These are phyloP conservation scores for Agrocybe chaxingu DNA, from an alignment of 768 basidiomycete species.

Conservation along the genomic window DNA sequence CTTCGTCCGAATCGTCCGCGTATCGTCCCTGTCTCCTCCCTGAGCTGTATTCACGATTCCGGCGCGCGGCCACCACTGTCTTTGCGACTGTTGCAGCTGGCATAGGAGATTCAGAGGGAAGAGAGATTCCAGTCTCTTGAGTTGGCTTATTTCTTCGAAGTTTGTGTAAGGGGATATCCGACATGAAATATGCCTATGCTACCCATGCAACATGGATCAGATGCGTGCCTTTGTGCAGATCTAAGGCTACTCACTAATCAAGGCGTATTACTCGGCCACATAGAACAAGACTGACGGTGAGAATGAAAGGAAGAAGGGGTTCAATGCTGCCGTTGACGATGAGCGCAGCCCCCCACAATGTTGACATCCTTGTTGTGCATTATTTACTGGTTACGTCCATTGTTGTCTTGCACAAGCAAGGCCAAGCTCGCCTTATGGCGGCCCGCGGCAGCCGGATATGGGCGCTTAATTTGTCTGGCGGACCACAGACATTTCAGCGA, in stretches of 20 bases:
- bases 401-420: too few relatives aligned
- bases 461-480: too few relatives aligned
- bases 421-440: too few relatives aligned
- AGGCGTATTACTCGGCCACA: not conserved
- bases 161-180: constrained; percentile 69
- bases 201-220: too few relatives aligned
- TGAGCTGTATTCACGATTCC: constrained; percentile 27
- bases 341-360: too few relatives aligned
- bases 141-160: constrained; percentile 46
- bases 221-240: not conserved
- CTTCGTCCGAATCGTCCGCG: constrained; percentile 61
- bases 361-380: too few relatives aligned
- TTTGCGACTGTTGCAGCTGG: constrained; percentile 22
- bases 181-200: constrained; percentile 37
- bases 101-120: constrained; percentile 19
- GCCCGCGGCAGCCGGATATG: too few relatives aligned
- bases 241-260: not conserved
- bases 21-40: constrained; percentile 53
- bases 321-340: too few relatives aligned
- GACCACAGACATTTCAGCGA: too few relatives aligned
- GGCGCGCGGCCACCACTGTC: constrained; percentile 24
- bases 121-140: constrained; percentile 14
- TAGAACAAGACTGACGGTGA: too few relatives aligned
- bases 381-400: too few relatives aligned
- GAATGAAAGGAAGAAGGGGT: too few relatives aligned